Conservation (phyloP, 108 stramenopile genomes). For the Nitzschia palea region DNA sequence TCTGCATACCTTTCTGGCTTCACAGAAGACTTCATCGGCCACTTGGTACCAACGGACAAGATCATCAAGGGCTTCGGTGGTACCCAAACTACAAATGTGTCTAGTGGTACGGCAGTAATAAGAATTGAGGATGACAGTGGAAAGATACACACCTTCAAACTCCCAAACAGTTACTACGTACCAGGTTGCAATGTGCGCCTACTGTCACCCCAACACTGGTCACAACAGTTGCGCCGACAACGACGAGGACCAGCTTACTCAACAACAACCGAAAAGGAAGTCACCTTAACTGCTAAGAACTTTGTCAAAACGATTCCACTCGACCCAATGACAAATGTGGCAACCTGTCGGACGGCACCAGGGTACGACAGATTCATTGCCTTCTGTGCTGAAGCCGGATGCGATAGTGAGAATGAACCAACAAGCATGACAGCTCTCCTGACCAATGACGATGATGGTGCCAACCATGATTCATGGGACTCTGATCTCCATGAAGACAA, state of each 20-base stretch:
- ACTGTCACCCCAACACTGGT: constrained; percentile 49
- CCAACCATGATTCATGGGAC: too few species aligned
- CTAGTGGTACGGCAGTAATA: constrained; percentile 3
- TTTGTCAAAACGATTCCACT: background rate
- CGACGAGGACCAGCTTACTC: background rate
- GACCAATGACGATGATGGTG: too few species aligned
- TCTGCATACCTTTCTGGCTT: background rate
- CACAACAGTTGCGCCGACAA: constrained; percentile 3
- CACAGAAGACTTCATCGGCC: constrained; percentile 6
- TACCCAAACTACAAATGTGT: background rate
- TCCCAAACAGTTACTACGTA: constrained; percentile 37
- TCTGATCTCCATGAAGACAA: too few species aligned
- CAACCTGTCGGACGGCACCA: background rate
- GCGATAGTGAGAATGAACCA: too few species aligned
- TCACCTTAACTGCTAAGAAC: background rate
- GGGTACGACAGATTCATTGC: background rate
- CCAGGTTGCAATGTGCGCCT: constrained; percentile 23
- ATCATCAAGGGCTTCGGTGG: constrained; percentile 18
- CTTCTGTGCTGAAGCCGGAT: background rate
- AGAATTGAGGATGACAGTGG: constrained; percentile 36
- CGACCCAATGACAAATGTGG: background rate
- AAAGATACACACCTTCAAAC: constrained; percentile 12
- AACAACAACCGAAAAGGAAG: background rate
- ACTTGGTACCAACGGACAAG: background rate
- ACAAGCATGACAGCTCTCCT: too few species aligned